phyloP scores from a whole-genome alignment of 78 protist genomes.

The Dictyostelium discoideum region DNA sequence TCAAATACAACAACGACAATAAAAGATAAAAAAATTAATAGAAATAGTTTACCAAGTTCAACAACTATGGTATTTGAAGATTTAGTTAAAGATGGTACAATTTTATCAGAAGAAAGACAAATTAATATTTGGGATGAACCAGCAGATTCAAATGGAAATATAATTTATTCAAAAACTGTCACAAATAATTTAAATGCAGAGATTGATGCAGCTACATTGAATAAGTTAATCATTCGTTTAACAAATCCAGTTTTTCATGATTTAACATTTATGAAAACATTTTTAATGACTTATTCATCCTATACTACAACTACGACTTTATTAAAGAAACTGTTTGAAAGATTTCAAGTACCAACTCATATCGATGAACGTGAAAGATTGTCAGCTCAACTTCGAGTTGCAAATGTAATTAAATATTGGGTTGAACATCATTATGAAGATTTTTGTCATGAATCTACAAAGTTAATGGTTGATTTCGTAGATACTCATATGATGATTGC shows the following conservation, averaged over 20 bases:
- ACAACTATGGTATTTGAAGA: not conserved
- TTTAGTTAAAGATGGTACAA: not conserved
- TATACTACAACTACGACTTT: constrained; percentile 47
- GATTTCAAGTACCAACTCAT: constrained; percentile 64
- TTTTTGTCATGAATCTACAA: constrained; percentile 40
- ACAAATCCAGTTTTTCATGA: constrained; percentile 57
- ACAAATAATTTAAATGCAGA: not conserved
- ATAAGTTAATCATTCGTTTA: constrained; percentile 50
- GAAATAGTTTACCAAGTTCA: not conserved
- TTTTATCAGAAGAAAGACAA: constrained; percentile 11
- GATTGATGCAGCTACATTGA: constrained; percentile 66
- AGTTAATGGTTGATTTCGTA: constrained; percentile 60
- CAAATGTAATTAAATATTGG: constrained; percentile 78
- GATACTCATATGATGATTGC: constrained; percentile 72
- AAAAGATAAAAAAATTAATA: not conserved
- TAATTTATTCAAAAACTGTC: not conserved
- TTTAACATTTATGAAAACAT: constrained; percentile 77
- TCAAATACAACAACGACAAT: not conserved
- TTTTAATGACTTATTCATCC: constrained; percentile 78
- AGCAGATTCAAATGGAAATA: constrained; percentile 38
- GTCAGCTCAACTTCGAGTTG: constrained; percentile 76
- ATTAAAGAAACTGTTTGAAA: constrained; percentile 68
- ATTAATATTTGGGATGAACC: constrained; percentile 71
- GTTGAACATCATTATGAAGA: constrained; percentile 83
- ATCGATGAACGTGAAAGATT: constrained; percentile 58